Base-by-base conservation (phyloP, 2,329 filamentous ascomycete genomes). In the Paraphoma sp. region DNA sequence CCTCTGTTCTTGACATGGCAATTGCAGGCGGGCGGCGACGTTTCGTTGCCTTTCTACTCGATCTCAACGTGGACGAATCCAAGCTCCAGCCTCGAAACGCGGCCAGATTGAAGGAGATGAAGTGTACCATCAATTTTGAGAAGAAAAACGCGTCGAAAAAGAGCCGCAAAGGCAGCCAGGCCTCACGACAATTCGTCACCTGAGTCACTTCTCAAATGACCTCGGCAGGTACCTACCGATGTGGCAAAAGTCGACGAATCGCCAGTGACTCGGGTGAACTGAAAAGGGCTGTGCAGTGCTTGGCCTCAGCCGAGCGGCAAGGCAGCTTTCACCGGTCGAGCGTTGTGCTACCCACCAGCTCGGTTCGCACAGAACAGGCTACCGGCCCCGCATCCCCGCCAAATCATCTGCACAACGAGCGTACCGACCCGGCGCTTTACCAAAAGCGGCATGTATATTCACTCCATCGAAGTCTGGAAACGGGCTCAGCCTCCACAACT, bases 1-100 rank as follows among this genome's bases (percentile, higher is more conserved):
- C 50, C 14, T 60, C 59, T 4, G 56, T 68, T 3, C 54, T 68
- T 16, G 65, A 68, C 46, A 43, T 60, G 4, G 65, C 65, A 2
- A 49, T 67, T 7, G 45, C 46, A 17, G 9, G 59, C 2, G 62
- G 60, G 18, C 54, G 53, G 16, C 40, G 45, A 7, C 31, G 47
- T n/a, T 63, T 68, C 23, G 56, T 66, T 6, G 40, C 45, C 3
- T 51, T 64, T 17, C 42, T 68, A 11, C 29, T 66, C 23, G 54
- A 57, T 0, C 17, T 45, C 6, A 49, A 48, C 8, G 65, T 60
- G 7, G 46, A 66, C 23, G 51, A 66, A 43, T 51, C 9, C 18
- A 7, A 45, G 66, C n/a, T 54, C 46, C 9, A 47, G 33, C 33
- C 58, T 29, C 29, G 41, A 6, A 59, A 66, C 42, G 48, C 6